Conservation (phyloP, 768 basidiomycete species). For the Trametes gibbosa region DNA sequence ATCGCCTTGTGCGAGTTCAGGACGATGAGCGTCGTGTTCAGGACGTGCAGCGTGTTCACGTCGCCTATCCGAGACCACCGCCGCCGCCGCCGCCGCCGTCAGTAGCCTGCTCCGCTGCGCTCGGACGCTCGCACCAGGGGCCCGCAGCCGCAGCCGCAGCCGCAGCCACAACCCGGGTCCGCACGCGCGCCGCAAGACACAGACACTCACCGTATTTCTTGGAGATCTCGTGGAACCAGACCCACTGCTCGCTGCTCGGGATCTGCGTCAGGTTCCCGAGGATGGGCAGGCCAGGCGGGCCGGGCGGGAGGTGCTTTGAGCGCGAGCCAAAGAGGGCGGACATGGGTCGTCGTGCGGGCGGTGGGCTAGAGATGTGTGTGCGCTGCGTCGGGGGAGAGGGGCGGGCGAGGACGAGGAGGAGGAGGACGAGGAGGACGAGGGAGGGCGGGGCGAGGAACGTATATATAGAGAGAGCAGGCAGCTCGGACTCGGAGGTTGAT, state of each 20-base stretch:
- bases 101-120: too few relatives aligned
- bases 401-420: neutral
- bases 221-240: constrained; percentile 13
- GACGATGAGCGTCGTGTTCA: constrained; percentile 19
- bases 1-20: constrained; percentile 21
- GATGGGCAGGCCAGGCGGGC: constrained; percentile 31
- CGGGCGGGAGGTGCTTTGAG: constrained; percentile 28
- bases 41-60: constrained; percentile 12
- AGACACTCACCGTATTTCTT: constrained; percentile 15
- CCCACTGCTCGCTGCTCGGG: constrained; percentile 15
- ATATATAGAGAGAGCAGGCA: neutral
- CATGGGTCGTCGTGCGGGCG: neutral
- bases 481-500: constrained; percentile 8
- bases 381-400: neutral
- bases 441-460: neutral
- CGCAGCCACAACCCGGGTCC: constrained; percentile 2
- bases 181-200: neutral
- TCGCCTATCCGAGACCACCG: too few relatives aligned
- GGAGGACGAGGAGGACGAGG: neutral
- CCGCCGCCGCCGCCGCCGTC: too few relatives aligned
- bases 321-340: constrained; percentile 8
- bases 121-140: too few relatives aligned
- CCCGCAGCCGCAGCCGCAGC: too few relatives aligned
- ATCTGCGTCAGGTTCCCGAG: constrained; percentile 35
- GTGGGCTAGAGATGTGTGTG: neutral